Conservation (phyloP, 108 stramenopile species). For the Skeletonema marinoi region DNA sequence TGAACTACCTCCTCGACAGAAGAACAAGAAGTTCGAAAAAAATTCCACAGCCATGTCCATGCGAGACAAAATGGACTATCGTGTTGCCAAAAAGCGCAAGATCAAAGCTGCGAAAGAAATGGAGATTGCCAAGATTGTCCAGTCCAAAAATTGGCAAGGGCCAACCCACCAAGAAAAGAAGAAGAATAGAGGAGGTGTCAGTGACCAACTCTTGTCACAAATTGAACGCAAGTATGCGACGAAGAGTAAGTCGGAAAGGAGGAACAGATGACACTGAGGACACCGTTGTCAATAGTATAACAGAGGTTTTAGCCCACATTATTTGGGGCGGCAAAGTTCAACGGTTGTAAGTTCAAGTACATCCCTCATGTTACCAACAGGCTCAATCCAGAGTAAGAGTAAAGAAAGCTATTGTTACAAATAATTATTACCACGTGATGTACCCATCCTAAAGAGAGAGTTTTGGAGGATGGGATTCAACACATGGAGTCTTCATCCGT, state of each 20-base stretch:
- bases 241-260: not conserved
- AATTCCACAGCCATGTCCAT: slow-evolving; percentile 12
- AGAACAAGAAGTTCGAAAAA: not conserved
- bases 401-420: not conserved
- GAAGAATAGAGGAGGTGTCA: not conserved
- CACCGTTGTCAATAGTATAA: not conserved
- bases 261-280: not conserved
- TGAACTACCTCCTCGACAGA: not conserved
- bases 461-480: too few relatives aligned
- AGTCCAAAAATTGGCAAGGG: slow-evolving; percentile 17
- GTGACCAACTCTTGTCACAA: not conserved
- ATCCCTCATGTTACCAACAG: not conserved
- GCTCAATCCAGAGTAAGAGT: not conserved
- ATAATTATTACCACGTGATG: not conserved
- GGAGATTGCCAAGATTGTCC: slow-evolving; percentile 15
- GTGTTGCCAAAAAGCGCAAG: slow-evolving; percentile 36
- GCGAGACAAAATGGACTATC: slow-evolving; percentile 35
- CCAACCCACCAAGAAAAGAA: not conserved
- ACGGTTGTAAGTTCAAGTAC: too few relatives aligned
- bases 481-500: too few relatives aligned
- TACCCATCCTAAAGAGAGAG: not conserved
- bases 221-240: slow-evolving; percentile 3
- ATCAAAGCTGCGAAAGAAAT: slow-evolving; percentile 15
- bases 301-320: not conserved
- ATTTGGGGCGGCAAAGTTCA: too few relatives aligned